Conservation (phyloP, 805 yeast species). For the Candida berthetii region DNA sequence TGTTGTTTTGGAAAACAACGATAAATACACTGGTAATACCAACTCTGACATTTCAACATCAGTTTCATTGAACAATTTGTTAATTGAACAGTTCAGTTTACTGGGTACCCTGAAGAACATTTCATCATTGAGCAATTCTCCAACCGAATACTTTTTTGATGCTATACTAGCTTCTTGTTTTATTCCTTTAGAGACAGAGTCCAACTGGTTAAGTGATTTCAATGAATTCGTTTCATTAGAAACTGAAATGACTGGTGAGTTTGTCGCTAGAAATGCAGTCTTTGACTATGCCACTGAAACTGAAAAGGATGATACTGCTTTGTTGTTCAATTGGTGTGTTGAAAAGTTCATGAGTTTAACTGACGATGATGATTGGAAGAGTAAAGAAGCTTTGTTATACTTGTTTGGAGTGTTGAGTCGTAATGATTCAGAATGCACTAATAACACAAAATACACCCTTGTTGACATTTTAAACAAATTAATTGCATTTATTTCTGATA, state of each 20-base stretch:
- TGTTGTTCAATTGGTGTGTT: conserved; percentile 7
- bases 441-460: conserved; percentile 15
- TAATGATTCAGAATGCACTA: conserved; percentile 28
- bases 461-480: conserved; percentile 7
- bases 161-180: conserved; percentile 10
- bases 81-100: conserved; percentile 28
- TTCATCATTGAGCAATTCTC: not conserved
- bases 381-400: conserved; percentile 41
- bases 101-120: conserved; percentile 17
- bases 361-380: conserved; percentile 27
- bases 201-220: conserved; percentile 51
- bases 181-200: conserved; percentile 27
- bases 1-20: conserved; percentile 8
- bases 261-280: conserved; percentile 53
- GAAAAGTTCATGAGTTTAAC: not conserved
- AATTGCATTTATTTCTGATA: conserved; percentile 6
- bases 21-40: conserved; percentile 1
- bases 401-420: conserved; percentile 49
- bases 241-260: conserved; percentile 56
- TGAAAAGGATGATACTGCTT: conserved; percentile 31
- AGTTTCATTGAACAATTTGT: conserved; percentile 14
- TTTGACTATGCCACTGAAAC: conserved; percentile 50
- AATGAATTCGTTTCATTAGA: conserved; percentile 70
- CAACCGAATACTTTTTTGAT: conserved; percentile 9
- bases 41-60: conserved; percentile 12